Percentiles rank a stretch among this genome's conserved stretches.
Evolutionary conservation across 2,329 filamentous ascomycete species (phyloP).

Genomic region (Helminthosporium solani): DNA sequence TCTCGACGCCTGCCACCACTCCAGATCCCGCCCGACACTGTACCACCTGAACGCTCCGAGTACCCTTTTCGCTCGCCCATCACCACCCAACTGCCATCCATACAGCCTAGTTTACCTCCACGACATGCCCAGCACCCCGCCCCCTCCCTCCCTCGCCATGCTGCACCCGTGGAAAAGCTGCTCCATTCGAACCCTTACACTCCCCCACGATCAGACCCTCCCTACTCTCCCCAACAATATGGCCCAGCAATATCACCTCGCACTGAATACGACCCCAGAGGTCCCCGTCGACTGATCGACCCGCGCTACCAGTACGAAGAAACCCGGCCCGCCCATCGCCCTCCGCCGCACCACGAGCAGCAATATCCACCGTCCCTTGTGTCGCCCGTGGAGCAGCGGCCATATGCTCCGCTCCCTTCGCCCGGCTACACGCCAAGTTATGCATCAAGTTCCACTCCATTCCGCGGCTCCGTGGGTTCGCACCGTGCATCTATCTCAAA

Average conservation of each 20-base stretch:
- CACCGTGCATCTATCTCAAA: slow-evolving; percentile 38
- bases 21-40: slow-evolving; percentile 41
- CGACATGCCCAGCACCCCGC: slow-evolving; percentile 32
- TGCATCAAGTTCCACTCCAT: slow-evolving; percentile 40
- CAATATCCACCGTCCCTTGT: slow-evolving; percentile 39
- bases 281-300: slow-evolving; percentile 27
- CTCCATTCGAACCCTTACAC: slow-evolving; percentile 42
- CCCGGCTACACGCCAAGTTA: slow-evolving; percentile 44
- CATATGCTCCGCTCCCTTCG: slow-evolving; percentile 39
- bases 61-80: slow-evolving; percentile 43
- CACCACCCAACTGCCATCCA: slow-evolving; percentile 40
- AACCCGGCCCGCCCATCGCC: slow-evolving; percentile 27
- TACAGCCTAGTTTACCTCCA: slow-evolving; percentile 35
- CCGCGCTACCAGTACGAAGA: slow-evolving; percentile 40
- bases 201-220: slow-evolving; percentile 42
- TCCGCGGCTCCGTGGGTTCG: slow-evolving; percentile 42
- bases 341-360: slow-evolving; percentile 32
- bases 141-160: slow-evolving; percentile 24
- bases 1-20: slow-evolving; percentile 43
- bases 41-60: slow-evolving; percentile 39
- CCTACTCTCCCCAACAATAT: slow-evolving; percentile 44
- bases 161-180: slow-evolving; percentile 40
- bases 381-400: slow-evolving; percentile 39
- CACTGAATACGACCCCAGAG: slow-evolving; percentile 36
- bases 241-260: slow-evolving; percentile 40